Conservation (phyloP, 2,329 filamentous ascomycete genomes). For the Kalmusia sp. region DNA sequence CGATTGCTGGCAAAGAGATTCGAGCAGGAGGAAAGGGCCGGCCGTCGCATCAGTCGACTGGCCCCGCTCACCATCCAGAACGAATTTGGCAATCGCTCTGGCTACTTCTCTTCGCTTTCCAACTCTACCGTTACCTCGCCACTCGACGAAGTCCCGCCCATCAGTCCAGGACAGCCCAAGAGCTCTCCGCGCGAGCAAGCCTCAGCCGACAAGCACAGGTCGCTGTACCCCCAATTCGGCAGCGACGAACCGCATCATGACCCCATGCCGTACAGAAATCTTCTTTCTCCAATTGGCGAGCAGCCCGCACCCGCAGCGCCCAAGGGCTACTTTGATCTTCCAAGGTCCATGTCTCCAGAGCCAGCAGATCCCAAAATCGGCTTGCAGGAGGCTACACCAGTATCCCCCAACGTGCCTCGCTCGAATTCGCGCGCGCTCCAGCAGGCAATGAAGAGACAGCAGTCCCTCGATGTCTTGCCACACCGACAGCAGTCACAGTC, state of each 20-base stretch:
- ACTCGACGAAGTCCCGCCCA: slow-evolving; percentile 51
- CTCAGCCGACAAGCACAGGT: slow-evolving; percentile 40
- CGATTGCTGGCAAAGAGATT: slow-evolving; percentile 86
- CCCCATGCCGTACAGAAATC: slow-evolving; percentile 37
- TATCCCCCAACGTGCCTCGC: slow-evolving; percentile 43
- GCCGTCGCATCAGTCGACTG: slow-evolving; percentile 82
- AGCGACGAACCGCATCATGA: slow-evolving; percentile 36
- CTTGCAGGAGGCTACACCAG: slow-evolving; percentile 53
- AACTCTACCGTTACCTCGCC: slow-evolving; percentile 60
- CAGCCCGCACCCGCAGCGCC: slow-evolving; percentile 24
- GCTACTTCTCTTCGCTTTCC: slow-evolving; percentile 80
- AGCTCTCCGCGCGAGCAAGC: slow-evolving; percentile 36
- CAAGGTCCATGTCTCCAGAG: slow-evolving; percentile 55
- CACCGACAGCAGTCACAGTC: slow-evolving; percentile 28
- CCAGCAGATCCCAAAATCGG: slow-evolving; percentile 50
- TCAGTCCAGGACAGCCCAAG: slow-evolving; percentile 27
- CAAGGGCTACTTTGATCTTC: slow-evolving; percentile 55
- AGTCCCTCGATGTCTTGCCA: slow-evolving; percentile 48
- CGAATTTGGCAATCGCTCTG: slow-evolving; percentile 78
- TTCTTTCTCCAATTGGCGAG: slow-evolving; percentile 46
- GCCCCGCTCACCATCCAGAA: slow-evolving; percentile 84
- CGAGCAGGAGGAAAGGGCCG: slow-evolving; percentile 74
- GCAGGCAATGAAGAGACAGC: slow-evolving; percentile 42
- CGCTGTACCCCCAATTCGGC: slow-evolving; percentile 45
- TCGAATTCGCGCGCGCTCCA: slow-evolving; percentile 44